These are phyloP conservation scores for Hericium coralloides DNA, from an alignment of 768 basidiomycete genomes.

Conservation along the genomic window DNA sequence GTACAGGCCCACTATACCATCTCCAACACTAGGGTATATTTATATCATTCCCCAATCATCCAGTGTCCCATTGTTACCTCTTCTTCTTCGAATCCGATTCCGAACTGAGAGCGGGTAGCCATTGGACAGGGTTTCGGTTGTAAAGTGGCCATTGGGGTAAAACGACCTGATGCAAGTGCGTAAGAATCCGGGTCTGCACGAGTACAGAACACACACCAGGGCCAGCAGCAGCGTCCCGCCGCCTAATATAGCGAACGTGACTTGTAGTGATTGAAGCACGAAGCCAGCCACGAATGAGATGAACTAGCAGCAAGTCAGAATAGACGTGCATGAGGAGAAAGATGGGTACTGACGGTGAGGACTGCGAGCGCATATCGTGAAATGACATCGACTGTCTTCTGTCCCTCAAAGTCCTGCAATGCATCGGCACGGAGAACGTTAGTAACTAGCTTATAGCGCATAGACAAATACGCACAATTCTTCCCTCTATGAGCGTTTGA, in stretches of 20 bases:
- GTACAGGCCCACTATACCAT: too few relatives aligned
- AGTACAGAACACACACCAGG: conserved; percentile 10
- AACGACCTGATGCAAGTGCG: conserved; percentile 32
- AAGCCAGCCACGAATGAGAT: conserved; percentile 52
- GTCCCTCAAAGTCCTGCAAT: conserved; percentile 55
- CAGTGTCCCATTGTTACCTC: conserved; percentile 7
- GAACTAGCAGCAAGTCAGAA: conserved; percentile 25
- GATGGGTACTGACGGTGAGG: conserved; percentile 33
- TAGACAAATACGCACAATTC: conserved; percentile 20
- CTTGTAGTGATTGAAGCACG: conserved; percentile 41
- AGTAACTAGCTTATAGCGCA: too few relatives aligned
- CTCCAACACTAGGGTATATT: too few relatives aligned
- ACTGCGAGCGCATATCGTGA: conserved; percentile 34
- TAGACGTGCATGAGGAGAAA: neutral
- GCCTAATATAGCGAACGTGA: conserved; percentile 45
- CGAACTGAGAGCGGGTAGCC: conserved; percentile 33
- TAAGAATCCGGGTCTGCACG: conserved; percentile 2
- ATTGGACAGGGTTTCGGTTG: conserved; percentile 52
- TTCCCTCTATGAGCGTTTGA: conserved; percentile 21
- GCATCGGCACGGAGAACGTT: neutral
- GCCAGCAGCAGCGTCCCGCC: conserved; percentile 11
- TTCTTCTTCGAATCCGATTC: conserved; percentile 17
- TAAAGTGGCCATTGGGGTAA: conserved; percentile 67
- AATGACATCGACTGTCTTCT: conserved; percentile 42
- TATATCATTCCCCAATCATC: neutral